phyloP scores from a whole-genome alignment of 2,329 filamentous ascomycete genomes.

The Fusarium chlamydosporum region DNA sequence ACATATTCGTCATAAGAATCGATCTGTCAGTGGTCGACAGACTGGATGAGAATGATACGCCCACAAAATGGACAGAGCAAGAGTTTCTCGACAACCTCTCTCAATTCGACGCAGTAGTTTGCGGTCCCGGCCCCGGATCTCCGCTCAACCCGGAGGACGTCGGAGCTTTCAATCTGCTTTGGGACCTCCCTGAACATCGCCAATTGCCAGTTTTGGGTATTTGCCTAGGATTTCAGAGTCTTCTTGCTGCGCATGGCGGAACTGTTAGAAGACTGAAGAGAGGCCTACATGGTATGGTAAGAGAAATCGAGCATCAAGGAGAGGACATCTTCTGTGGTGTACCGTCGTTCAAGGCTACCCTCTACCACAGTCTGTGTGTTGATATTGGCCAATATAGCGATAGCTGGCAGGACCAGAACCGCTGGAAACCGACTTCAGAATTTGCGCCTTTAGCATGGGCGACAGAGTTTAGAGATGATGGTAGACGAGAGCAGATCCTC shows the following conservation, averaged over 20 bases:
- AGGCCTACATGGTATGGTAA: conserved; percentile 86
- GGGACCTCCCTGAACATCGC: conserved; percentile 72
- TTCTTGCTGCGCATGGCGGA: conserved; percentile 78
- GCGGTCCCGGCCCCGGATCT: conserved; percentile 90
- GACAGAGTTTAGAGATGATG: conserved; percentile 59
- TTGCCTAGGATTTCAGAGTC: conserved; percentile 89
- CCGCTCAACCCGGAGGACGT: conserved; percentile 81
- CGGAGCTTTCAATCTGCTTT: conserved; percentile 83
- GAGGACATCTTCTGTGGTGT: conserved; percentile 76
- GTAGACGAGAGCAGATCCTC: conserved; percentile 68
- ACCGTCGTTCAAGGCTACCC: conserved; percentile 74
- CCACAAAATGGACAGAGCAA: conserved; percentile 61
- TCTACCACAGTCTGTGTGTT: conserved; percentile 78
- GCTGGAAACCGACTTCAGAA: conserved; percentile 61
- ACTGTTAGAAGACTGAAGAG: conserved; percentile 75
- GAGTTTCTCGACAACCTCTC: conserved; percentile 58
- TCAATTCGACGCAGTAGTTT: conserved; percentile 86
- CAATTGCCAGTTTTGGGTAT: conserved; percentile 86
- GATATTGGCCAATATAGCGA: conserved; percentile 62
- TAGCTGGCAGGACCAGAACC: conserved; percentile 45
- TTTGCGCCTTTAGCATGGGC: conserved; percentile 75
- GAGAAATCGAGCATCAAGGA: conserved; percentile 72
- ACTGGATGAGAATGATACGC: conserved; percentile 14
- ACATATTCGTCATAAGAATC: conserved; percentile 67
- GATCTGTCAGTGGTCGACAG: conserved; percentile 65